Evolutionary conservation across 2,329 filamentous ascomycete species (phyloP).

Genomic region (Arthrobotrys entomopaga): DNA sequence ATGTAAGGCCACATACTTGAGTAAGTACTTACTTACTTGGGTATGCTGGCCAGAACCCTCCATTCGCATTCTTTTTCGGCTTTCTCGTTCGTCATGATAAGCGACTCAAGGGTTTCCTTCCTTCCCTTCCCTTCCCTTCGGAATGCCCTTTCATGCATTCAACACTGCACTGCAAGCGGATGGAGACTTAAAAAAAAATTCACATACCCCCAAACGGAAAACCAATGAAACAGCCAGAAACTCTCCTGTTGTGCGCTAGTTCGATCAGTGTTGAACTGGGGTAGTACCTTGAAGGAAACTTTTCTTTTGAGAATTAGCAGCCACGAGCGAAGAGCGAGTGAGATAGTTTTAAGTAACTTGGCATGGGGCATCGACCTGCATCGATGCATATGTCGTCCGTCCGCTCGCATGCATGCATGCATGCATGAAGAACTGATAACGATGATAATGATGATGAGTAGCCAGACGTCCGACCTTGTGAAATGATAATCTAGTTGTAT

Average conservation of each 20-base stretch:
- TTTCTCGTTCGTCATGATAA: constrained; percentile 9
- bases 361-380: constrained; percentile 2
- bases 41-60: background rate
- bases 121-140: background rate
- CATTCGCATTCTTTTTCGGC: background rate
- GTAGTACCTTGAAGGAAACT: too few species aligned
- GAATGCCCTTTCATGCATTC: constrained; percentile 9
- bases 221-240: constrained; percentile 37
- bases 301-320: background rate
- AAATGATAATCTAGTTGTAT: too few species aligned
- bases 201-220: background rate
- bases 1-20: background rate
- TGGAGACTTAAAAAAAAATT: background rate
- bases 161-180: constrained; percentile 19
- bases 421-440: too few species aligned
- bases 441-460: too few species aligned
- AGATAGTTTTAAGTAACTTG: background rate
- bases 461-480: too few species aligned
- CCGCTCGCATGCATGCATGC: too few species aligned
- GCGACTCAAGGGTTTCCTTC: constrained; percentile 24
- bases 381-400: constrained; percentile 5
- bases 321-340: background rate
- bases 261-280: too few species aligned
- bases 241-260: constrained; percentile 47
- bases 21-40: background rate